phyloP scores from a whole-genome alignment of 495 filamentous ascomycete species.

The Aspergillus ellipticus region DNA sequence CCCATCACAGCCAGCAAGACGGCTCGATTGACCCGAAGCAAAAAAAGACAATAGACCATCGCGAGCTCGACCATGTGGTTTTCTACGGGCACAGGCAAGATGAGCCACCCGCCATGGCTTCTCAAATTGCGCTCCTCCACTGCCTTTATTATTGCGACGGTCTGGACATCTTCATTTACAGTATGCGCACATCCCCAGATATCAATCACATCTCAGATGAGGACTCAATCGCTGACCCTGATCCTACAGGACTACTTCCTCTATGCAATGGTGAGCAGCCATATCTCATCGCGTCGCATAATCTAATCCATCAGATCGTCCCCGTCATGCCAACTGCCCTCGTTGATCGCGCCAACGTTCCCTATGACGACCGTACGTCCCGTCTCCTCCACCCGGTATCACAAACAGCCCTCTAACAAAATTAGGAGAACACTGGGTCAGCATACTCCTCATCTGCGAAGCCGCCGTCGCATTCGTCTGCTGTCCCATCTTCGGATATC shows the following conservation, averaged over 20 bases:
- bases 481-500: conserved; percentile 53
- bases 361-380: conserved; percentile 50
- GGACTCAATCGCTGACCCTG: background rate
- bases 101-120: conserved; percentile 34
- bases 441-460: conserved; percentile 55
- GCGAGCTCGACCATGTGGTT: no score
- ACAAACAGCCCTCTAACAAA: background rate
- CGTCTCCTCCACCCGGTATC: no score
- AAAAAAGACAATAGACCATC: no score
- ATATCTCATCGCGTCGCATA: background rate
- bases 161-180: conserved; percentile 61
- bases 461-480: conserved; percentile 54
- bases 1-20: background rate
- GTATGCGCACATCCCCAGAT: conserved; percentile 50
- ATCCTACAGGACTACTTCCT: conserved; percentile 40
- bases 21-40: no score
- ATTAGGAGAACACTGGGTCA: conserved; percentile 37
- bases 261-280: conserved; percentile 30
- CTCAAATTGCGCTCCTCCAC: conserved; percentile 55
- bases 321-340: conserved; percentile 64
- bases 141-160: conserved; percentile 57
- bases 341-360: conserved; percentile 46
- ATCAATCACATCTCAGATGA: background rate
- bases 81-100: no score
- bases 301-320: conserved; percentile 36